Evolutionary conservation across 1,139 yeast species (phyloP), one percentile per base, ranked within the genome.

Genomic region (Meyerozyma sp.): DNA sequence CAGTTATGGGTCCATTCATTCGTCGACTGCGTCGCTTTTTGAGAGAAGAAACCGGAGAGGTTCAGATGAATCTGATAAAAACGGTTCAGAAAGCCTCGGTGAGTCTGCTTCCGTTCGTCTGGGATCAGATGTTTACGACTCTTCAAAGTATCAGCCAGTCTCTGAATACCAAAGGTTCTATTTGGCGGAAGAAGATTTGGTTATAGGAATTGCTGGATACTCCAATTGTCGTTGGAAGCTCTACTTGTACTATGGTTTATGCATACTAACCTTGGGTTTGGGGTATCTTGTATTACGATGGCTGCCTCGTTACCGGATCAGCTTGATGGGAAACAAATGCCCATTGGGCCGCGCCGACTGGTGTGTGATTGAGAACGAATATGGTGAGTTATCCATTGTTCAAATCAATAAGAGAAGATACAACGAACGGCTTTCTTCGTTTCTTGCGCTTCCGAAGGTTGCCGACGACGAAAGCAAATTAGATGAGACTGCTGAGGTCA

Each of bases 171-270:
- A 93, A 63, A 73, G 97, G 43, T 89, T 86, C 60, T 93, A 93
- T 61, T 79, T 94, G 49, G 93, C 96, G 0, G 98, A 94, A 61
- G 98, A 93, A 58, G 99, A 93, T 65, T 69, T 93, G 57, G 93
- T 91, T 16, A 78, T 94, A 47, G 96, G 95, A 48, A 85, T 93
- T 51, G 98, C 97, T 0, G 98, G 98, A 3, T 93, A 87, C 61
- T 67, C 66, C 44, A 77, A 82, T 20, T 77, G 82, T 21, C 59
- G 59, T 42, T 46, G 73, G 52, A 79, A 81, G 46, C 57, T 65
- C 7, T 39, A 66, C 0, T 25, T 77, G 0, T 90, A 84, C 59
- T 75, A 77, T 47, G 11, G 76, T 0, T 47, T 86, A 3, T 84
- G 91, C 51, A 48, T 77, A 1, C 39, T 66, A 6, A 81, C 96